Evolutionary conservation across 2,329 filamentous ascomycete species (phyloP).

Genomic region (Pseudogymnoascus sp.): DNA sequence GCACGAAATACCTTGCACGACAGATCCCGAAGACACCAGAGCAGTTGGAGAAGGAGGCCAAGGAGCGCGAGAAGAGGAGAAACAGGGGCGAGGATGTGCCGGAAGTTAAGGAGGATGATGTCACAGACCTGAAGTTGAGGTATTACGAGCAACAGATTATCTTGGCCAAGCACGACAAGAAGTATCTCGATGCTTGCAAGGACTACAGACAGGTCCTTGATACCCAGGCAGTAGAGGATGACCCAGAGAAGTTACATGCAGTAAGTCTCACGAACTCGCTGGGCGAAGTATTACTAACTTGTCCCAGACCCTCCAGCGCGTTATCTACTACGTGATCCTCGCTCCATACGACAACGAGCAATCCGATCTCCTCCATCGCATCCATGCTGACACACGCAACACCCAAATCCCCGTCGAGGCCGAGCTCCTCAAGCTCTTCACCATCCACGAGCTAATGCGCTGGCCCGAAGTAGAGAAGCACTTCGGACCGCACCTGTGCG

Average conservation of each 20-base stretch:
- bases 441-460: constrained; percentile 92
- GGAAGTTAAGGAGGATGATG: constrained; percentile 75
- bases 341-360: constrained; percentile 98
- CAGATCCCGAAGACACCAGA: constrained; percentile 87
- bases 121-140: constrained; percentile 88
- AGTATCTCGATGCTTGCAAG: constrained; percentile 97
- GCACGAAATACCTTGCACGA: constrained; percentile 82
- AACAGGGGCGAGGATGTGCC: constrained; percentile 73
- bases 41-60: constrained; percentile 83
- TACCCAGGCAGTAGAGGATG: constrained; percentile 89
- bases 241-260: constrained; percentile 75
- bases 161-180: constrained; percentile 91
- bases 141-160: constrained; percentile 98
- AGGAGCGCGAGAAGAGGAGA: constrained; percentile 80
- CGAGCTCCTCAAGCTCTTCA: constrained; percentile 88
- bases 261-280: constrained; percentile 45
- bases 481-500: constrained; percentile 81
- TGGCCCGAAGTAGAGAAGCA: constrained; percentile 90
- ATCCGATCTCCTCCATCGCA: constrained; percentile 90
- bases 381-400: constrained; percentile 79
- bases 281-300: constrained; percentile 16
- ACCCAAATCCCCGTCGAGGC: constrained; percentile 71
- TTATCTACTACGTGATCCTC: constrained; percentile 96
- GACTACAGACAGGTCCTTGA: constrained; percentile 95
- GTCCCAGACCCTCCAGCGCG: constrained; percentile 76